Evolutionary conservation across 208 protist species (phyloP), one percentile per base, ranked within the genome.

Genomic region (Trypanosoma melophagium): DNA sequence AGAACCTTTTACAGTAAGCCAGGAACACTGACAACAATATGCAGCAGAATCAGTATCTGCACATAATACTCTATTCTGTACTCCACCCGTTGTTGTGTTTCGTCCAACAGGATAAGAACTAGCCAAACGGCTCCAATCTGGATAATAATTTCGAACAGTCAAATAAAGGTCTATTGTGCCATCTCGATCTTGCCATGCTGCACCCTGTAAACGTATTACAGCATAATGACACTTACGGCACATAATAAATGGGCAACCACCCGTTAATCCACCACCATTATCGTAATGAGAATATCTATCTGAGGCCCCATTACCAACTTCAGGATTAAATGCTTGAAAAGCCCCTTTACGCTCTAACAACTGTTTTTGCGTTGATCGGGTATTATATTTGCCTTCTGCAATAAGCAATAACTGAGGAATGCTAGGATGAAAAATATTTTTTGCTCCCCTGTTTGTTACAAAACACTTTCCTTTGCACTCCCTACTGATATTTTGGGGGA

Each of bases 1-100:
- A 8, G 65, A 28, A 17, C 53, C 51, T 19, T 38, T 57, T 55
- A 93, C 87, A 13, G 90, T 90, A 25, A 92, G 71, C 85, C 86
- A 95, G 31, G 87, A 89, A 66, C 90, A 95, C 63, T 95, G 90
- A 56, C 90, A 95, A 71, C 90, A 92, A 75, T 95, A 95, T 19
- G 87, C 90, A 31, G 87, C 90, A 25, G 66, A 66, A 17, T 61
- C 38, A 31, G 44, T 17, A 42, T 69, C 69, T 31, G 57, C 42
- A 38, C 58, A 42, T 50, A 95, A 64, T 17, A 88, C 90, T 7
- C 51, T 38, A n/a, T 40, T 17, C 16, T 47, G 42, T 47, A n/a
- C 42, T 47, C 9, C 9, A 47, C 10, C n/a, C n/a, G n/a, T n/a
- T n/a, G n/a, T 47, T 47, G 64, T 69, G n/a, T 22, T 12, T 7